Evolutionary conservation across 1,139 yeast genomes (phyloP).

Genomic region (Debaryomyces fabryi): DNA sequence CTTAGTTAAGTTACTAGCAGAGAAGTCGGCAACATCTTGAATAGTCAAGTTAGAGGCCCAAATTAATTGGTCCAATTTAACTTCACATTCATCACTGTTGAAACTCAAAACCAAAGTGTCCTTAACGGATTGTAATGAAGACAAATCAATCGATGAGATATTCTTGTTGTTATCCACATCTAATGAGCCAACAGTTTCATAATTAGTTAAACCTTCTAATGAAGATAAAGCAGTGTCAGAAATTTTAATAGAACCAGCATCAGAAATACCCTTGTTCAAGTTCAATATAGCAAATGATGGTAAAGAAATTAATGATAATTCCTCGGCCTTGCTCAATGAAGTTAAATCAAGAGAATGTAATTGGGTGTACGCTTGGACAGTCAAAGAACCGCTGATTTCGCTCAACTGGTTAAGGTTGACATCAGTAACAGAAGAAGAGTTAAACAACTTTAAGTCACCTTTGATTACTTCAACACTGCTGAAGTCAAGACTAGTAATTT

Average conservation of each 20-base stretch:
- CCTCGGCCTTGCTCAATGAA: conserved; percentile 31
- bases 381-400: conserved; percentile 41
- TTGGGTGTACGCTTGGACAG: conserved; percentile 43
- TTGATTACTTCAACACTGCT: conserved; percentile 34
- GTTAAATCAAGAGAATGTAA: conserved; percentile 44
- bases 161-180: conserved; percentile 51
- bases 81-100: conserved; percentile 46
- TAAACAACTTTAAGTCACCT: conserved; percentile 40
- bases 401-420: conserved; percentile 35
- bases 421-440: conserved; percentile 44
- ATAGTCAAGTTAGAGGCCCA: conserved; percentile 51
- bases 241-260: conserved; percentile 36
- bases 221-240: conserved; percentile 49
- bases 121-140: conserved; percentile 36
- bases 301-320: conserved; percentile 43
- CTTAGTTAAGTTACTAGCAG: conserved; percentile 37
- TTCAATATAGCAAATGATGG: conserved; percentile 46
- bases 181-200: conserved; percentile 37
- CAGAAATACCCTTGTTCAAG: conserved; percentile 40
- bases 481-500: conserved; percentile 37
- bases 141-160: conserved; percentile 39
- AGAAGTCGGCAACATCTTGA: conserved; percentile 41
- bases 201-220: conserved; percentile 39
- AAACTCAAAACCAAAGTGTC: conserved; percentile 44
- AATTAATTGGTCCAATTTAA: conserved; percentile 38